A percentile compares a stretch with the other conserved stretches of the same genome.
These are phyloP conservation scores for Populus ilicifolia DNA, from an alignment of 345 rosid species.

Conservation along the genomic window DNA sequence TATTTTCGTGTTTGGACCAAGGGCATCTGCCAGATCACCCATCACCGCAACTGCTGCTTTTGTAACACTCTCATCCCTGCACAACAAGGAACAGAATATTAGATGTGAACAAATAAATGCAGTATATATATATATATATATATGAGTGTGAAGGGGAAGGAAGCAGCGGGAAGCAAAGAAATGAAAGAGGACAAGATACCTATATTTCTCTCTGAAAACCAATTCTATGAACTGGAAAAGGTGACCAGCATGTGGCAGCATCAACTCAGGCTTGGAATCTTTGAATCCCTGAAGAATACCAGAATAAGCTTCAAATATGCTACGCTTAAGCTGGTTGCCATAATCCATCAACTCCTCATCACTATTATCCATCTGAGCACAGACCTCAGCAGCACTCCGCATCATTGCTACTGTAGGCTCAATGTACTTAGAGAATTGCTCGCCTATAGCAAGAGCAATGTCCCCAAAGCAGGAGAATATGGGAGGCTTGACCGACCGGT, in stretches of 20 bases:
- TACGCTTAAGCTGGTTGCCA: constrained; percentile 70
- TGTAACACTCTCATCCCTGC: constrained; percentile 81
- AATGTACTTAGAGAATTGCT: constrained; percentile 68
- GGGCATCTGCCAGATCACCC: constrained; percentile 92
- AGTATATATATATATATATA: no score
- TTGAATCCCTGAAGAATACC: constrained; percentile 95
- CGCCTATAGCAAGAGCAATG: constrained; percentile 82
- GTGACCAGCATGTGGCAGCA: constrained; percentile 80
- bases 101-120: not conserved
- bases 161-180: not conserved
- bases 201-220: constrained; percentile 60
- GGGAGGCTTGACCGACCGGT: constrained; percentile 93
- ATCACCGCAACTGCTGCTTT: constrained; percentile 87
- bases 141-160: not conserved
- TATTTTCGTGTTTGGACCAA: constrained; percentile 64
- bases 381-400: constrained; percentile 80
- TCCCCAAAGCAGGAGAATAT: constrained; percentile 93
- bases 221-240: constrained; percentile 76
- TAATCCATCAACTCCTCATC: constrained; percentile 87
- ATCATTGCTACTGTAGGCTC: constrained; percentile 60
- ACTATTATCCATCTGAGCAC: constrained; percentile 56
- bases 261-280: constrained; percentile 64
- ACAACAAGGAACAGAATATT: not conserved
- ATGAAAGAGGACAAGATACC: constrained; percentile 33
- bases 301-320: constrained; percentile 91